phyloP scores from a whole-genome alignment of 148 eudicot genomes.

The Polygonum maritimum region DNA sequence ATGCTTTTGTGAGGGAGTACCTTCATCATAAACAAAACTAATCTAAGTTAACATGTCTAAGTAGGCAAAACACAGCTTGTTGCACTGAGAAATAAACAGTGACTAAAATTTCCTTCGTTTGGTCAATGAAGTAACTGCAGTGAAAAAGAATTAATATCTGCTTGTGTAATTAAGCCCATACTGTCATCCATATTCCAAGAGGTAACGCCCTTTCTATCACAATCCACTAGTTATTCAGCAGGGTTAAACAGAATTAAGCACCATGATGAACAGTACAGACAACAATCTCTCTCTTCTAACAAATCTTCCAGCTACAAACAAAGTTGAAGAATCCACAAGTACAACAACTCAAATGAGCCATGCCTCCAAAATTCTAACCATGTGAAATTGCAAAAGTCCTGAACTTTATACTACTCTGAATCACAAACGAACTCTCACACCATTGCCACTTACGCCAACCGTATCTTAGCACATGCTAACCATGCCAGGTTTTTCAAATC shows the following conservation, averaged over 20 bases:
- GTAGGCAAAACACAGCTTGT: neutral
- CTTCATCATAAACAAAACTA: slow-evolving; percentile 19
- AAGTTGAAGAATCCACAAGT: neutral
- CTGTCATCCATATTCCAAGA: neutral
- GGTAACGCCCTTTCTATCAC: neutral
- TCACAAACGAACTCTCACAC: neutral
- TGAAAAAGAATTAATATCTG: neutral
- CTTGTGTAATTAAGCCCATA: neutral
- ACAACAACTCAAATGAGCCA: neutral
- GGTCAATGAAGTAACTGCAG: neutral
- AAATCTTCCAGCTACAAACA: neutral
- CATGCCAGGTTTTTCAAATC: neutral
- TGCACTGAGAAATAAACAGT: neutral
- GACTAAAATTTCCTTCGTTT: neutral
- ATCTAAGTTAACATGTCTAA: neutral
- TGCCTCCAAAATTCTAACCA: neutral
- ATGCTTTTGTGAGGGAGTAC: slow-evolving; percentile 53
- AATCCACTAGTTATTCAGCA: neutral
- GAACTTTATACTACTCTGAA: neutral
- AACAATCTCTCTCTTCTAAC: neutral
- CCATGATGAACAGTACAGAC: neutral
- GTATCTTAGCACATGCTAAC: neutral
- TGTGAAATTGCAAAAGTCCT: neutral
- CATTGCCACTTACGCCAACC: neutral
- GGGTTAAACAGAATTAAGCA: neutral